Evolutionary conservation across 2,329 filamentous ascomycete genomes (phyloP), one percentile per base, ranked within the genome.

Genomic region (Alternaria sp.): DNA sequence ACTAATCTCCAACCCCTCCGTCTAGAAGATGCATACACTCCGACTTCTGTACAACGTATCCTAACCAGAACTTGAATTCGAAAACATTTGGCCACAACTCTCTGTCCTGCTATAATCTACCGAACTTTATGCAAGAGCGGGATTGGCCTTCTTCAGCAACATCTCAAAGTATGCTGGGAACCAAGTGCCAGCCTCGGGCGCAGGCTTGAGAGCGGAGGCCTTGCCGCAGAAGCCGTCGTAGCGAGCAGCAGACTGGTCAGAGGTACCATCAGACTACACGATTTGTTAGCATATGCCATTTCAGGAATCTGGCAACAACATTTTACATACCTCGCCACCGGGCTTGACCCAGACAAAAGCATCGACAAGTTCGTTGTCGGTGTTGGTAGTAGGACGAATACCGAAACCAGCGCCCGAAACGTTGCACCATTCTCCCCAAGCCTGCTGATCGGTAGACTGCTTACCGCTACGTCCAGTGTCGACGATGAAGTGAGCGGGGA

Each of bases 271-370:
- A 54, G 67, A 72, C 69, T 70, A 37, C 0, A 13, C 11, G 0
- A 7, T 13, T 13, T 13, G 24, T 58, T 39, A 53, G 46, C 28
- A 37, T 23, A n/a, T 21, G 2, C 17, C 5, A n/a, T 10, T 29
- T 26, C 5, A 8, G 7, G 4, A 7, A 8, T 40, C 5, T 2
- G 17, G 5, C 5, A 13, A 10, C 4, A 31, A 11, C 31, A 9
- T 3, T 24, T 3, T 13, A 62, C 58, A 40, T 62, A 71, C 68
- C 60, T 84, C 83, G 53, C 82, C 82, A 63, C 88, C 88, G 4
- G 88, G 88, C 82, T 90, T 90, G 66, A 90, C 80, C 88, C 88
- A 90, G 56, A 90, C 88, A 64, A 90, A 88, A 39, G 88, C 86
- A 72, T 90, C 88, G 33, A 84, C 80, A 17, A 88, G 78, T 2